These are phyloP conservation scores for Leccinum subgranulosum DNA, from an alignment of 768 basidiomycete genomes.

Conservation along the genomic window DNA sequence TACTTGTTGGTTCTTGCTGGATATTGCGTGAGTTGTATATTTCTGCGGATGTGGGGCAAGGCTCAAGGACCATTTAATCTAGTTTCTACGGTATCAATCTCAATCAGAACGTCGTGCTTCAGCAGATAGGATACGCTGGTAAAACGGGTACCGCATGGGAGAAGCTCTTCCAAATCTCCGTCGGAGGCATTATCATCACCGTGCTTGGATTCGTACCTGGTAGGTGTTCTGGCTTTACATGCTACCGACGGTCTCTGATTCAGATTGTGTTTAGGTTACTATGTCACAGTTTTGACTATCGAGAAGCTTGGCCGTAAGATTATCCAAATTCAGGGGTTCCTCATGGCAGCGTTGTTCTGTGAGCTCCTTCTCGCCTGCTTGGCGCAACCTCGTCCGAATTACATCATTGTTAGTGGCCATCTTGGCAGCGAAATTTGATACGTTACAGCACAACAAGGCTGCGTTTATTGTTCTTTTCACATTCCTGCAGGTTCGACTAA, in stretches of 20 bases:
- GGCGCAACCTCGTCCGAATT: not conserved
- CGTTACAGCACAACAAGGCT: constrained; percentile 41
- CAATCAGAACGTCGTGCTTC: constrained; percentile 76
- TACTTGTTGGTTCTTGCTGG: constrained; percentile 71
- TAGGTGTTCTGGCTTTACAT: constrained; percentile 17
- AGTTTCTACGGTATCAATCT: constrained; percentile 76
- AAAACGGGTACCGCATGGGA: constrained; percentile 55
- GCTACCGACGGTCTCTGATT: not conserved
- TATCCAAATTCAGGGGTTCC: constrained; percentile 76
- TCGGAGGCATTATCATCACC: constrained; percentile 70
- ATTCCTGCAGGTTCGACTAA: constrained; percentile 49
- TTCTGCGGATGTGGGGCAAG: not conserved
- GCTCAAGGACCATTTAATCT: not conserved
- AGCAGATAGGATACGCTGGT: constrained; percentile 69
- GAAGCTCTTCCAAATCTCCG: constrained; percentile 62
- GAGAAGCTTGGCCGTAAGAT: constrained; percentile 71
- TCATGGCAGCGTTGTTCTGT: constrained; percentile 68
- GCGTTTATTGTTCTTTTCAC: constrained; percentile 73
- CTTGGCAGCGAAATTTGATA: constrained; percentile 61
- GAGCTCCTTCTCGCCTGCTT: constrained; percentile 11
- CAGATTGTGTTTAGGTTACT: constrained; percentile 49
- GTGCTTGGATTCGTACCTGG: constrained; percentile 76
- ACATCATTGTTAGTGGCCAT: constrained; percentile 48
- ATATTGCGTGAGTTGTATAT: constrained; percentile 49
- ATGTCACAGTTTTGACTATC: constrained; percentile 62